phyloP scores from a whole-genome alignment of 1,284 basidiomycete genomes.

The Ustilago hordei region DNA sequence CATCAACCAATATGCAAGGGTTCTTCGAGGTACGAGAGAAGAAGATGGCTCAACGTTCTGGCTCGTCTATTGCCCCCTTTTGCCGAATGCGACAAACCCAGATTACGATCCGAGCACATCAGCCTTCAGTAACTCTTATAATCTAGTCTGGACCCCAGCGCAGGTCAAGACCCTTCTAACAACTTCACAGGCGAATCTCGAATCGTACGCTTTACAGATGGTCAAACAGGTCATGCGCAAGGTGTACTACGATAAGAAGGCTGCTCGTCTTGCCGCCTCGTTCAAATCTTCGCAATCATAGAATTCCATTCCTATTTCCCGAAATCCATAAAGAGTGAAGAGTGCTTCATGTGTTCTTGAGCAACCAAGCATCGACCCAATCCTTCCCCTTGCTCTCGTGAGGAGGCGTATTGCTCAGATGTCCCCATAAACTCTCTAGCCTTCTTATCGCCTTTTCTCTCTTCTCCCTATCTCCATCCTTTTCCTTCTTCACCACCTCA shows the following conservation, averaged over 20 bases:
- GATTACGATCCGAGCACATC: slow-evolving; percentile 61
- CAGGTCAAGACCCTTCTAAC: slow-evolving; percentile 58
- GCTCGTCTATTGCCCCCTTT: slow-evolving; percentile 62
- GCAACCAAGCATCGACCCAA: slow-evolving; percentile 45
- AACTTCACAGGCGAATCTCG: slow-evolving; percentile 55
- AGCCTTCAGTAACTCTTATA: slow-evolving; percentile 64
- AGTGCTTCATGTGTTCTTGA: slow-evolving; percentile 18
- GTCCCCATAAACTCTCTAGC: slow-evolving; percentile 44
- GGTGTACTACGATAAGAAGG: slow-evolving; percentile 51
- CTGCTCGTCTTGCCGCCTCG: slow-evolving; percentile 13
- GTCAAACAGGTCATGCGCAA: slow-evolving; percentile 38
- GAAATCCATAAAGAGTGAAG: not conserved
- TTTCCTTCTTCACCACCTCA: slow-evolving; percentile 12
- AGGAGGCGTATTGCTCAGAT: slow-evolving; percentile 26
- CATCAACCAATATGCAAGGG: slow-evolving; percentile 45
- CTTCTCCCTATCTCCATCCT: slow-evolving; percentile 13
- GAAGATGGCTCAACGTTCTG: slow-evolving; percentile 38
- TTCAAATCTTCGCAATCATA: not conserved
- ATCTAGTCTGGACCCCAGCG: slow-evolving; percentile 64
- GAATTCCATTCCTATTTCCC: not conserved
- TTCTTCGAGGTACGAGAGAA: slow-evolving; percentile 20
- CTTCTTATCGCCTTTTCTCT: slow-evolving; percentile 34
- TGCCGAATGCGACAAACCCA: slow-evolving; percentile 55
- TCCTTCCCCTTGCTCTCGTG: not conserved
- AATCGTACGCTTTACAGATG: slow-evolving; percentile 44